Conservation (phyloP, 148 eudicot genomes). For the Nepenthes mirabilis region DNA sequence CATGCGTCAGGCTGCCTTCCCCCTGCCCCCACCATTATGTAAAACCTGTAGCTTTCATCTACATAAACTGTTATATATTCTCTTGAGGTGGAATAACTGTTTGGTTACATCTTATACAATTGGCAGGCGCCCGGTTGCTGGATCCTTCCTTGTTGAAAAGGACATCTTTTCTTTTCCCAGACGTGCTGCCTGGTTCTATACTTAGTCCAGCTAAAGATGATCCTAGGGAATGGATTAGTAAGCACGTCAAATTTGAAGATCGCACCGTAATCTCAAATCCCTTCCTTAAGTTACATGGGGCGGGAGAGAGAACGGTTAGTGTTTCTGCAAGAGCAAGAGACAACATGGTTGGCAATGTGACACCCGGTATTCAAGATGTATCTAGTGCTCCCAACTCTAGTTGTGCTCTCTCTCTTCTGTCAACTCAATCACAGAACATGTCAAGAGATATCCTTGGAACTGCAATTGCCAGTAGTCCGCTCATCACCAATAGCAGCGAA, state of each 20-base stretch:
- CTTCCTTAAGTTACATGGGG: neutral
- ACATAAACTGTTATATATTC: neutral
- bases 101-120: neutral
- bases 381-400: slow-evolving; percentile 16
- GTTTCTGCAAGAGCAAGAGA: neutral
- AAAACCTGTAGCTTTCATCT: neutral
- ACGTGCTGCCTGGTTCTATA: slow-evolving; percentile 18
- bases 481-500: too few species aligned
- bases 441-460: slow-evolving; percentile 13
- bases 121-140: slow-evolving; percentile 26
- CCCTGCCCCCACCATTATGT: neutral
- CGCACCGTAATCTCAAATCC: neutral
- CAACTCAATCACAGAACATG: slow-evolving; percentile 38
- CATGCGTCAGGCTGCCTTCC: too few species aligned
- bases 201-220: slow-evolving; percentile 15
- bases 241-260: slow-evolving; percentile 8
- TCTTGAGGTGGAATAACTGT: neutral
- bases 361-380: slow-evolving; percentile 1
- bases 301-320: slow-evolving; percentile 3
- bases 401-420: slow-evolving; percentile 94
- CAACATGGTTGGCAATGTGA: slow-evolving; percentile 4
- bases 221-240: slow-evolving; percentile 3
- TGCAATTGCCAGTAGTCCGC: neutral
- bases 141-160: slow-evolving; percentile 17
- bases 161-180: slow-evolving; percentile 37